phyloP scores from a whole-genome alignment of 495 filamentous ascomycete species.

The Penicillium odoratum region DNA sequence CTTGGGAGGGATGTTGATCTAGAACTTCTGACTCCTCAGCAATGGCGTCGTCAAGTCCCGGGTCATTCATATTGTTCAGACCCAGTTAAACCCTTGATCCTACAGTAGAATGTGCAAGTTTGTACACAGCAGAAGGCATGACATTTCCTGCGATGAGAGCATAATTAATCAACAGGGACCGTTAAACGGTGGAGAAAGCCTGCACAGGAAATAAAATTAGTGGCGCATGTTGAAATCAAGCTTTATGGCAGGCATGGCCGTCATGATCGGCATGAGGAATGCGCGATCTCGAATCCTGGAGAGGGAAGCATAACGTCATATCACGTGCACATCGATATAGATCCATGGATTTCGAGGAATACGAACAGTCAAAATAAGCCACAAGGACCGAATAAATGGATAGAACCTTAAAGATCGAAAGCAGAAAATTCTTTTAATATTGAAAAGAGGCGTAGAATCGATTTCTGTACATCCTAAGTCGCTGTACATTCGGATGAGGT shows the following conservation, averaged over 20 bases:
- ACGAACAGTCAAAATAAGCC: slow-evolving; percentile 2
- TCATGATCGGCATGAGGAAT: slow-evolving; percentile 19
- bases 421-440: slow-evolving; percentile 14
- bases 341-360: slow-evolving; percentile 7
- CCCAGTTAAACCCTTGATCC: background rate
- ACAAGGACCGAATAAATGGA: background rate
- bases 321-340: slow-evolving; percentile 17
- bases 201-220: slow-evolving; percentile 1
- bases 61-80: slow-evolving; percentile 57
- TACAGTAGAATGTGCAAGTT: background rate
- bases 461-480: slow-evolving; percentile 23
- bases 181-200: slow-evolving; percentile 1
- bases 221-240: slow-evolving; percentile 18
- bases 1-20: slow-evolving; percentile 33
- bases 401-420: background rate
- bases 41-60: slow-evolving; percentile 55
- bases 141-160: background rate
- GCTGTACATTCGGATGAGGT: slow-evolving; percentile 21
- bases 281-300: background rate
- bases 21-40: slow-evolving; percentile 46
- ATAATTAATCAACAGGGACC: background rate
- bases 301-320: slow-evolving; percentile 17
- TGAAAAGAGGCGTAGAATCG: slow-evolving; percentile 6
- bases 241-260: slow-evolving; percentile 18
- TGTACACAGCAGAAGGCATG: background rate